Base-by-base conservation (phyloP, 2,329 filamentous ascomycete species). In the Calonectria fujianensis region DNA sequence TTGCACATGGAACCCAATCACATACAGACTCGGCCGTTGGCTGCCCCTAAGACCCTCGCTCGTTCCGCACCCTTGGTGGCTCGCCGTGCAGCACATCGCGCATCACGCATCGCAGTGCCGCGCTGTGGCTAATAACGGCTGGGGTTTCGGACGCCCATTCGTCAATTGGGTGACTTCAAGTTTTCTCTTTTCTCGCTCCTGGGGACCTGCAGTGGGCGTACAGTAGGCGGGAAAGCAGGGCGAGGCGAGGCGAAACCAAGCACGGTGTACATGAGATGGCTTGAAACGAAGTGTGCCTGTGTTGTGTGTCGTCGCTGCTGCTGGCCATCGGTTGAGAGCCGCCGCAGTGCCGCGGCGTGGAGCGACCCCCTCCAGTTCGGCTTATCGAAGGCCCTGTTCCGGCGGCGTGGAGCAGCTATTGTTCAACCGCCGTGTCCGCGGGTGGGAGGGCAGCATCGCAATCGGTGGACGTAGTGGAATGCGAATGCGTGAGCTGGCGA, bases 161-260 rank as follows among this genome's bases (percentile, higher is more conserved):
- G 79, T 39, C 77, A 81, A 81, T 81, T 79, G 65, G 50, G 63
- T 39, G 37, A 64, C 63, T 37, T 61, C 54, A 70, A 78, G 79
- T 82, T 83, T 77, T 78, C 82, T 83, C 82, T 83, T 82, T 76
- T 75, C 80, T 82, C 80, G 54, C 74, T 57, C 71, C 64, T 61
- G 51, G 75, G 76, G 80, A 82, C 77, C 76, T 80, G 82, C 81
- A 79, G 78, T 73, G 74, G 50, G 72, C 75, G 70, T 70, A 75
- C 74, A 78, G 78, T 78, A 76, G 73, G 70, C 63, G 63, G 57
- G 39, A 72, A 74, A 75, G 74, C 75, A 68, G 73, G 77, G 78
- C 65, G 72, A 80, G 79, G 74, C 74, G 69, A 72, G 57, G 57
- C 57, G 57, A 78, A 72, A 77, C 45, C 41, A 54, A 29, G 52